Conservation (phyloP, 83 land plant species). For the Picea engelmannii region DNA sequence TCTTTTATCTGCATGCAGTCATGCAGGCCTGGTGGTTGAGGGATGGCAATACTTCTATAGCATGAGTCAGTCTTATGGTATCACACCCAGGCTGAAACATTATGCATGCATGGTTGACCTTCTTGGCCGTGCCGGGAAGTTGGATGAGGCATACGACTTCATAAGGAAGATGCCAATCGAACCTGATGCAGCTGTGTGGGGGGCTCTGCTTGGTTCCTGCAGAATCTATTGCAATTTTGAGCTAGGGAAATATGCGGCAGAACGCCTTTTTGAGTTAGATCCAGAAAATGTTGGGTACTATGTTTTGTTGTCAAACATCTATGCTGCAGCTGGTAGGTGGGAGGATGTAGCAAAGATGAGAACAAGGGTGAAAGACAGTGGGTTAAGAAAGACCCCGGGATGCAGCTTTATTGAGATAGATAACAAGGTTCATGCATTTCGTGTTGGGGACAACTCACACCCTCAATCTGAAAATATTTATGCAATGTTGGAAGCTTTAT, state of each 20-base stretch:
- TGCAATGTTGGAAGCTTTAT: too few relatives aligned
- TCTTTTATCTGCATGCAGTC: neutral
- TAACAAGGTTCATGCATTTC: neutral
- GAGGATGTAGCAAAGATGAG: neutral
- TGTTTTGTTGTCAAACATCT: neutral
- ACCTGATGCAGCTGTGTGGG: neutral
- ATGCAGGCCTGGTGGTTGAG: neutral
- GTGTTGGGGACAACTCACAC: too few relatives aligned
- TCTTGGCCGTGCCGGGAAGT: neutral
- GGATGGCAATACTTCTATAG: neutral
- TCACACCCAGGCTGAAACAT: neutral
- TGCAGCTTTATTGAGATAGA: neutral
- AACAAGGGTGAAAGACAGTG: neutral
- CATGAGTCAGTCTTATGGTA: neutral
- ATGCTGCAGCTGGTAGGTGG: constrained; percentile 6
- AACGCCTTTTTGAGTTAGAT: neutral
- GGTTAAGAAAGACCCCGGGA: neutral
- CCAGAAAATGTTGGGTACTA: neutral
- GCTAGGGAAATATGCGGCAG: neutral
- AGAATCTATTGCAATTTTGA: neutral
- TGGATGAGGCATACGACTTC: neutral
- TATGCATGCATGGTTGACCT: neutral
- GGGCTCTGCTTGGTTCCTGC: neutral
- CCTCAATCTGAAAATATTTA: too few relatives aligned
- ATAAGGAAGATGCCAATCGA: neutral